Evolutionary conservation across 179 eudicot species (phyloP), one percentile per base, ranked within the genome.

Genomic region (Beta macrorhiza): DNA sequence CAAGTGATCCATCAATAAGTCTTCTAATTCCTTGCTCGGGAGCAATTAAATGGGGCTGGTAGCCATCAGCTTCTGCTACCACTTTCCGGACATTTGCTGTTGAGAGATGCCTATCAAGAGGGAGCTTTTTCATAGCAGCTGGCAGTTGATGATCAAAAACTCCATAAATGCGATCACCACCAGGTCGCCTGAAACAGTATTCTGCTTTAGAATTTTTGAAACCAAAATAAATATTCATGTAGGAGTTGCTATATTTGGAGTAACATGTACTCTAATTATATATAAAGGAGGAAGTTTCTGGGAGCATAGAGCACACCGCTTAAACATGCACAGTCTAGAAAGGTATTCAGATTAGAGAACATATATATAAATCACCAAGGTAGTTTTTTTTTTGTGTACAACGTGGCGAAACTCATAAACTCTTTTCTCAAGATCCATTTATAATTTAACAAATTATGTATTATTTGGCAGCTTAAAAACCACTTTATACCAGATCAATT

Each of bases 1-100:
- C 98, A 52, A 96, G 98, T 72, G 99, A 94, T 84, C 99, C 99
- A 84, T 96, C 99, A 83, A 96, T 96, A 67, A 96, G 89, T 82
- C 99, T 90, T 86, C 99, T 90, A 79, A 94, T 92, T 72, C 99
- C 99, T 90, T 96, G 98, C 78, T 96, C 99, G 68, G 99, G 99
- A 82, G 99, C 99, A 80, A 96, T 90, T 85, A 96, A 85, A 87
- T 96, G 99, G 69, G 99, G 99, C 80, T 96, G 99, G 88, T 96
- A 96, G 44, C 99, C 99, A 90, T 96, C 99, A 59, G 99, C 98
- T 86, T 96, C 98, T 37, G 97, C 80, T 80, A 96, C 91, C 80
- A 96, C 99, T 91, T 92, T 96, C 32, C 91, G 91, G 72, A 96
- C 98, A 86, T 96, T 93, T 84, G 89, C 89, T 47, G 87, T 84